Conservation (phyloP, 2,329 filamentous ascomycete genomes). For the Trichoderma sp. region DNA sequence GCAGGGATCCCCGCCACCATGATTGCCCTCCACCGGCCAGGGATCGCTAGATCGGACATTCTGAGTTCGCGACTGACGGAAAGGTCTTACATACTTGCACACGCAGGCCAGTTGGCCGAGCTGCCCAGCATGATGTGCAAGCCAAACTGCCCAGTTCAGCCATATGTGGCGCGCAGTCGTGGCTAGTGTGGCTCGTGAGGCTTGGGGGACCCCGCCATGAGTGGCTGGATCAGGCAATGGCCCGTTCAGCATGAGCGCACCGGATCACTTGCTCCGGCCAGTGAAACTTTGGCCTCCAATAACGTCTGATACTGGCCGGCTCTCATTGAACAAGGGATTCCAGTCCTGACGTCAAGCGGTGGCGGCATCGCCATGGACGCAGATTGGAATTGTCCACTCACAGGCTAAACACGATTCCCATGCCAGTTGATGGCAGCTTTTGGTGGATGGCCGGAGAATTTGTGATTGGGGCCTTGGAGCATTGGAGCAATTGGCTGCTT, state of each 20-base stretch:
- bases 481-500: too few species aligned
- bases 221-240: background rate
- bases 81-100: background rate
- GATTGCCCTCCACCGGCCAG: background rate
- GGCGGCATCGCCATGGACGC: background rate
- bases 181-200: background rate
- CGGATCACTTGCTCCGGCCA: background rate
- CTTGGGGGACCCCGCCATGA: background rate
- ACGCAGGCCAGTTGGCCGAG: background rate
- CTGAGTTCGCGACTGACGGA: background rate
- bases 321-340: background rate
- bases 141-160: background rate
- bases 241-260: background rate
- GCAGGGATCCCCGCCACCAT: background rate
- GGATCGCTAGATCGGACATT: background rate
- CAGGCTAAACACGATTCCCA: background rate
- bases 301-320: background rate
- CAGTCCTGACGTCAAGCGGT: background rate
- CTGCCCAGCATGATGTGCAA: background rate
- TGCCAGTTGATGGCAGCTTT: too few species aligned
- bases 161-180: background rate
- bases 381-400: background rate
- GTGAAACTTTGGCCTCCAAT: background rate
- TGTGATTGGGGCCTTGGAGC: too few species aligned
- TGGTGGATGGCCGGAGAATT: too few species aligned